Evolutionary conservation across 2,329 filamentous ascomycete species (phyloP), one percentile per base, ranked within the genome.

Genomic region (Aspergillus transmontanensis): DNA sequence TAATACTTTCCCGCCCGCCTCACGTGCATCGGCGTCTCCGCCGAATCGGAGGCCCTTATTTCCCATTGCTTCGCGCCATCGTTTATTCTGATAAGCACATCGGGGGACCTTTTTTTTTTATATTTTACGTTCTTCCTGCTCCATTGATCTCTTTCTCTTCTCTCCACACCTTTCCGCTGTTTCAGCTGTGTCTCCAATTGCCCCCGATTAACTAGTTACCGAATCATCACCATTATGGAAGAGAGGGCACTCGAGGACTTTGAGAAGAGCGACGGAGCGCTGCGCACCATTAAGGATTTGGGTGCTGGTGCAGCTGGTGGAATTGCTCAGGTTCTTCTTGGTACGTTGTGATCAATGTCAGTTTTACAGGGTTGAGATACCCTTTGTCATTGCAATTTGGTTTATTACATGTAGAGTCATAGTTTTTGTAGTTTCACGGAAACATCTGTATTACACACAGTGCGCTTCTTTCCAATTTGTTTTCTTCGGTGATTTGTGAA

Each of bases 221-320:
- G 7, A 39, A 55, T 51, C 10, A 43, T 58, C 51, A 12, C n/a
- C 7, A 57, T 23, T 3, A 76, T 76, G 75, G 74, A 77, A 67
- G 68, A 71, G 61, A 75, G 78, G 64, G 71, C 76, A 19, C 70
- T 75, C 57, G 77, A 80, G 57, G 73, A 75, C 46, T 64, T 76
- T 51, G 72, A 77, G 63, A 75, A 78, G 67, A 76, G 73, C 41
- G 76, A 71, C 41, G 78, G 79, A 65, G 74, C 84, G 57, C 66
- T 79, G 70, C 87, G 90, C 75, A 90, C 91, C 57, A 82, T 89
- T 72, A 99, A 98, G 84, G 95, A 99, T 80, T 83, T 99, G 63
- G 91, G 94, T 75, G 88, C 95, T 12, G 95, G 95, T 43, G 95
- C 95, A 64, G 91, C 90, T 9, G 95, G 95, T 67, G 95, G 95